Evolutionary conservation across 805 yeast species (phyloP).

Genomic region (Candida boleticola): DNA sequence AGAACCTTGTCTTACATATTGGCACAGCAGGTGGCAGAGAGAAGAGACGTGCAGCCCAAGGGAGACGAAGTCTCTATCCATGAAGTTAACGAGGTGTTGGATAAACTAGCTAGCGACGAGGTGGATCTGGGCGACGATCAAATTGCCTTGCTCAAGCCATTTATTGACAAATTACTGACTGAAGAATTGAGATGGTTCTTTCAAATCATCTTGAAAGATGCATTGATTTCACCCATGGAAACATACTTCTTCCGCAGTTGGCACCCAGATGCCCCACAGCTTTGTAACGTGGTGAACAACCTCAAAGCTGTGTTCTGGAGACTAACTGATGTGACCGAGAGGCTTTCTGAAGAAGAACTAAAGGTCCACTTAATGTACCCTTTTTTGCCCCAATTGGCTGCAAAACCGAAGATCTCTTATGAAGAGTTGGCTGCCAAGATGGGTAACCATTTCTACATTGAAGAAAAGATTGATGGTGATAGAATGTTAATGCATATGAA

Average conservation of each 20-base stretch:
- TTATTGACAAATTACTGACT: constrained; percentile 53
- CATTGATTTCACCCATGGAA: constrained; percentile 63
- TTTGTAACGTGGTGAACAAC: constrained; percentile 64
- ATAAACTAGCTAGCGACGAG: constrained; percentile 18
- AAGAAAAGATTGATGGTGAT: constrained; percentile 94
- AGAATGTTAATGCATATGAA: constrained; percentile 74
- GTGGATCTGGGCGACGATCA: constrained; percentile 34
- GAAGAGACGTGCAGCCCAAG: constrained; percentile 45
- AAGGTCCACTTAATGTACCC: constrained; percentile 47
- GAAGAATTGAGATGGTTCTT: constrained; percentile 68
- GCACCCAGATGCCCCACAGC: constrained; percentile 76
- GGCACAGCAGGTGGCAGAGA: constrained; percentile 49
- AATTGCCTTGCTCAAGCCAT: constrained; percentile 43
- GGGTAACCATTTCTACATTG: constrained; percentile 56
- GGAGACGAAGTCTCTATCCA: constrained; percentile 18
- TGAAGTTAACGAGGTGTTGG: constrained; percentile 30
- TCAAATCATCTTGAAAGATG: constrained; percentile 59
- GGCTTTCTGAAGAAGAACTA: constrained; percentile 42
- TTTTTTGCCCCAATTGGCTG: constrained; percentile 77
- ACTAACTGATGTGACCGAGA: constrained; percentile 46
- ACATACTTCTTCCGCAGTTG: constrained; percentile 54
- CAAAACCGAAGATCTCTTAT: constrained; percentile 51
- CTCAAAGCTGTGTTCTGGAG: constrained; percentile 58
- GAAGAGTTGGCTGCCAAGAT: constrained; percentile 49
- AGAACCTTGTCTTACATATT: constrained; percentile 46